Percentiles rank a stretch among this genome's conserved stretches.
Conservation (phyloP, 2,329 filamentous ascomycete genomes). For the Ophiostoma triangulosporum region DNA sequence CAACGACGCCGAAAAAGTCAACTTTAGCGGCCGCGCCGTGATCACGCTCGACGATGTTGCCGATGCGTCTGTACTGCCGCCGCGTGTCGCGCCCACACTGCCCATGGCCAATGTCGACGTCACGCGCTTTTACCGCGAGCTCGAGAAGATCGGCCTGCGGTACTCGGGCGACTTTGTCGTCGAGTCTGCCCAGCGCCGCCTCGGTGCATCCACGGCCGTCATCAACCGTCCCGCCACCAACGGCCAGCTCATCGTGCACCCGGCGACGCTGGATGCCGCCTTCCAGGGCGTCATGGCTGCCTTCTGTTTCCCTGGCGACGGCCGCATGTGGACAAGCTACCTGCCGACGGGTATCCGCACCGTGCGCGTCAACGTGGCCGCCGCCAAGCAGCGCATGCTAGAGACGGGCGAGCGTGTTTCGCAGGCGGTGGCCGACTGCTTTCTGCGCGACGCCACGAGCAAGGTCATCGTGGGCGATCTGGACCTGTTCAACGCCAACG, state of each 20-base stretch:
- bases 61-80: conserved; percentile 1
- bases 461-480: conserved; percentile 11
- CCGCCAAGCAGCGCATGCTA: conserved; percentile 1
- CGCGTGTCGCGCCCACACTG: conserved; percentile 4
- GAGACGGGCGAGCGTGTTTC: neutral
- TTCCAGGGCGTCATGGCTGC: conserved; percentile 24
- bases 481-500: conserved; percentile 7
- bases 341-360: conserved; percentile 19
- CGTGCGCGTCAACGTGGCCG: conserved; percentile 8
- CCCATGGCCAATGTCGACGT: conserved; percentile 9
- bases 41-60: neutral
- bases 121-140: conserved; percentile 9
- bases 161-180: conserved; percentile 12
- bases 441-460: conserved; percentile 9
- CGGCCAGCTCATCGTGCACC: conserved; percentile 20
- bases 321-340: conserved; percentile 20
- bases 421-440: conserved; percentile 8
- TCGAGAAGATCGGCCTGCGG: conserved; percentile 7
- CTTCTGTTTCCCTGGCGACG: conserved; percentile 21
- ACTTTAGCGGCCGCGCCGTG: conserved; percentile 8
- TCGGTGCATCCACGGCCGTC: neutral
- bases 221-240: conserved; percentile 6
- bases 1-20: conserved; percentile 8
- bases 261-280: conserved; percentile 21
- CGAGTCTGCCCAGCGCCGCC: conserved; percentile 5